Base-by-base conservation (phyloP, 805 yeast species). In the Maudiozyma saulgeensis region DNA sequence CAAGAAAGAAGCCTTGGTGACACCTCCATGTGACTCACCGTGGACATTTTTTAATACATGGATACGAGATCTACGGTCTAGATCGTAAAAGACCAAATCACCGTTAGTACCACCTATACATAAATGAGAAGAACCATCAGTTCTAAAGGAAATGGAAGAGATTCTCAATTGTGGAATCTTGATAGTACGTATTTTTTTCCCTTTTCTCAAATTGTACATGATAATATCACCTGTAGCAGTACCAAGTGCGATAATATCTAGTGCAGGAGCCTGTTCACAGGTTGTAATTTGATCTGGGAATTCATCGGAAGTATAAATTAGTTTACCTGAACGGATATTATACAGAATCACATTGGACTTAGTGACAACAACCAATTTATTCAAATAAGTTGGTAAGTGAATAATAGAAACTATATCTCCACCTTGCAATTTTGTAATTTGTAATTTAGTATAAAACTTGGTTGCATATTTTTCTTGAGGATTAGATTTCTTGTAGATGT, bases 321-420 rank as follows among this genome's bases (percentile, higher is more conserved):
- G 59, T 63, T 84, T 87, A 1, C 88, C 89, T 0, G 96, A 80
- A 58, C 87, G 78, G 49, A 90, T 71, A 60, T 93, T 95, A 67
- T 76, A 77, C 26, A 95, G 68, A 46, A 79, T 65, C 13, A 90
- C 50, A 43, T 77, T 74, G 2, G 77, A 66, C 4, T 82, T 73
- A 1, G 97, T 87, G n/a, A 90, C 87, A 31, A 91, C 81, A 1
- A 85, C 82, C 26, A 95, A 70, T 63, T 93, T 93, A 72, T 93
- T 93, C 60, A 95, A 67, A 63, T 91, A 90, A 0, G 99, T 91
- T 31, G 97, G 90, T 45, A 91, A 83, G 65, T 93, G 99, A 11
- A 79, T 41, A 2, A 65, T 23, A 5, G 56, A 48, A 11, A 84
- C 82, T 16, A 93, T 75, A 7, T 73, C 75, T 21, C 96, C 96